Evolutionary conservation across 441 rosid species (phyloP).

Genomic region (Populus hybrid): DNA sequence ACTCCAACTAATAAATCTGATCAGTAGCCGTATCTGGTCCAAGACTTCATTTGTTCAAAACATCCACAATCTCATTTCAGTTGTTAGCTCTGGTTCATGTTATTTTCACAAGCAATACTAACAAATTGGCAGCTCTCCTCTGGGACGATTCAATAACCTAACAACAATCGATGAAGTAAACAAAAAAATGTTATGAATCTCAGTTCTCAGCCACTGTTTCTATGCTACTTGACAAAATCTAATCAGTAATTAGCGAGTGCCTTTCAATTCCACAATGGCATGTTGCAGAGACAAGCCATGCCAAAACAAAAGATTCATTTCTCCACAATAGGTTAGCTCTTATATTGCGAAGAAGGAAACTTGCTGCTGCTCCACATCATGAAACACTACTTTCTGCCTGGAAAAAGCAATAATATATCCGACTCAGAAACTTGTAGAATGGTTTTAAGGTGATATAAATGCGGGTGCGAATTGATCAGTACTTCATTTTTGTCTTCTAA

Average conservation of each 20-base stretch:
- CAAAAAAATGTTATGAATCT: neutral
- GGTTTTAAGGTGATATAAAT: neutral
- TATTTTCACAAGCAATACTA: neutral
- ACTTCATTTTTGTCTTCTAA: neutral
- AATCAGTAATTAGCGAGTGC: neutral
- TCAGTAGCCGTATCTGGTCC: too few relatives aligned
- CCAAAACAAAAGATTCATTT: too few relatives aligned
- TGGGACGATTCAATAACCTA: neutral
- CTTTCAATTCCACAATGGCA: neutral
- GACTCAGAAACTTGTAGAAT: neutral
- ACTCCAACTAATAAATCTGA: too few relatives aligned
- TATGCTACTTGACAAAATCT: neutral
- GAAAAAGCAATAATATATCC: neutral
- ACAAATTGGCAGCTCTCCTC: neutral
- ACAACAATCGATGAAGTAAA: neutral
- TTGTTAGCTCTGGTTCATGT: neutral
- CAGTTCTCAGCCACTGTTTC: neutral
- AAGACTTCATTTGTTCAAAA: too few relatives aligned
- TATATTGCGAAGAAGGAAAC: neutral
- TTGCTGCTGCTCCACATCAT: neutral
- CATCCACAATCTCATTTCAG: neutral
- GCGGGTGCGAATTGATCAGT: neutral
- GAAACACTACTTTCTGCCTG: constrained; percentile 20
- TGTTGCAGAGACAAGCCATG: neutral
- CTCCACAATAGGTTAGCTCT: neutral